Percentiles rank a stretch among this genome's conserved stretches.
Conservation (phyloP, 2,329 filamentous ascomycete genomes). For the Bipolaris sorokiniana region DNA sequence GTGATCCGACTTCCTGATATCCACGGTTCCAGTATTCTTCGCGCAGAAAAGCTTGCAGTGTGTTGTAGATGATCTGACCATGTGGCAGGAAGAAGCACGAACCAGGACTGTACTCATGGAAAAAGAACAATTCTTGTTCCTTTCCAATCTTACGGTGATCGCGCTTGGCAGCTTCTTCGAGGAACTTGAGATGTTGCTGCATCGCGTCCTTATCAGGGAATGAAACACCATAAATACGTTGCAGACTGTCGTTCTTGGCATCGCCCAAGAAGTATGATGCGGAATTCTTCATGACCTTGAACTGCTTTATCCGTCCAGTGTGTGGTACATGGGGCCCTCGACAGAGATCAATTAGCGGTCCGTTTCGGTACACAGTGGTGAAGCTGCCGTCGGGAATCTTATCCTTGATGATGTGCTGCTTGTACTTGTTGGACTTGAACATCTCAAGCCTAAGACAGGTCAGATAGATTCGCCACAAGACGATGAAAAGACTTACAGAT, state of each 20-base stretch:
- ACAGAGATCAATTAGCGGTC: slow-evolving; percentile 93
- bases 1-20: slow-evolving; percentile 93
- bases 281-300: slow-evolving; percentile 88
- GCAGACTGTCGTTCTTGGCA: slow-evolving; percentile 89
- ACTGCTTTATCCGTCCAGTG: slow-evolving; percentile 91
- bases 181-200: slow-evolving; percentile 89
- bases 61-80: slow-evolving; percentile 92
- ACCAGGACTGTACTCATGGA: slow-evolving; percentile 90
- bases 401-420: slow-evolving; percentile 95
- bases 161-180: slow-evolving; percentile 97
- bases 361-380: slow-evolving; percentile 93
- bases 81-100: slow-evolving; percentile 92
- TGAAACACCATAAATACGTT: slow-evolving; percentile 94
- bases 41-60: slow-evolving; percentile 79
- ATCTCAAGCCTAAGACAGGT: slow-evolving; percentile 68
- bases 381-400: slow-evolving; percentile 87
- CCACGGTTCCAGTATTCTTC: slow-evolving; percentile 91
- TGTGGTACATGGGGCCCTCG: slow-evolving; percentile 93
- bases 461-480: neutral
- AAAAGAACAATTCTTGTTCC: slow-evolving; percentile 98
- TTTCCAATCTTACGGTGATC: slow-evolving; percentile 93
- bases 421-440: slow-evolving; percentile 98
- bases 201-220: slow-evolving; percentile 97
- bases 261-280: slow-evolving; percentile 94
- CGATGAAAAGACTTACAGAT: slow-evolving; percentile 58